Evolutionary conservation across 225 moss, liverwort and hornwort species (phyloP).

Genomic region (Sphagnum tenellum): DNA sequence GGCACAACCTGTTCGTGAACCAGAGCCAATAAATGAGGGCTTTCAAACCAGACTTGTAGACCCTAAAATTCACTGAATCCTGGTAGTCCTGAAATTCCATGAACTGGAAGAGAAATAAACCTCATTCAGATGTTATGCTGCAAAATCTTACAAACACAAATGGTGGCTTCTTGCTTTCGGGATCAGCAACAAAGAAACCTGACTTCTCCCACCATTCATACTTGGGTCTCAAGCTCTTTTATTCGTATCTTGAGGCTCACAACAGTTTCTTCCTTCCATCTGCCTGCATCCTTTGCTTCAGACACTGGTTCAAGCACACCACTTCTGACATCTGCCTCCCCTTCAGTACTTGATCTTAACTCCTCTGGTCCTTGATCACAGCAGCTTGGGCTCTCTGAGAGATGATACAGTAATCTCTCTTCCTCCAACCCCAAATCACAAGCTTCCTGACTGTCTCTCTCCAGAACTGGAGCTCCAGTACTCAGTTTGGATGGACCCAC

Average conservation of each 20-base stretch:
- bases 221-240: slow-evolving; percentile 50
- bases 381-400: slow-evolving; percentile 9
- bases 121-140: neutral
- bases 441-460: slow-evolving; percentile 3
- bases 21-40: no score
- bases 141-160: slow-evolving; percentile 65
- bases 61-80: no score
- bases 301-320: slow-evolving; percentile 6
- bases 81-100: no score
- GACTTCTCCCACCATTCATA: slow-evolving; percentile 94
- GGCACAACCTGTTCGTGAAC: slow-evolving; percentile 50
- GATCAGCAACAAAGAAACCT: slow-evolving; percentile 71
- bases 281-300: slow-evolving; percentile 15
- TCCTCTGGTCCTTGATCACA: slow-evolving; percentile 5
- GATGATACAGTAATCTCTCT: slow-evolving; percentile 11
- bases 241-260: slow-evolving; percentile 17
- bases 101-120: neutral
- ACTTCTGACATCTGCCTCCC: slow-evolving; percentile 5
- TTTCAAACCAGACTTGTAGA: no score
- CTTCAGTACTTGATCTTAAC: slow-evolving; percentile 4
- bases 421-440: slow-evolving; percentile 4
- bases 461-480: slow-evolving; percentile 7
- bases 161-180: slow-evolving; percentile 58
- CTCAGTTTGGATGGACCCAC: slow-evolving; percentile 2
- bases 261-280: slow-evolving; percentile 11